Percentiles rank a stretch among this genome's conserved stretches.
phyloP scores from a whole-genome alignment of 805 yeast genomes.

The Candida patagonica region DNA sequence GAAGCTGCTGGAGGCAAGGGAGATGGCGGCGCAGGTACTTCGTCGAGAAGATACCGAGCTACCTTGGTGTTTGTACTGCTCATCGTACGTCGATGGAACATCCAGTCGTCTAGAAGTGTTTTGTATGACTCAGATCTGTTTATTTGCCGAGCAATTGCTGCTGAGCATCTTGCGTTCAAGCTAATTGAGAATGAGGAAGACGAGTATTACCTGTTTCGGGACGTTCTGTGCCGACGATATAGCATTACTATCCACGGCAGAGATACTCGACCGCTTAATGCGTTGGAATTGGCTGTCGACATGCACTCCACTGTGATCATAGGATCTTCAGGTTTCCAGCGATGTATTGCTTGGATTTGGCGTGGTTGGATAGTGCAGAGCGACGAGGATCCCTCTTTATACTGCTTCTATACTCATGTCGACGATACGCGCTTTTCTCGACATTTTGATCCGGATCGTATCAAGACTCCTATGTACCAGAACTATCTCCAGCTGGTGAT shows the following conservation, averaged over 20 bases:
- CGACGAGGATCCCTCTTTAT: conserved; percentile 57
- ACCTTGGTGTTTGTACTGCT: conserved; percentile 58
- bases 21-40: conserved; percentile 42
- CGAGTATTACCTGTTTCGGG: conserved; percentile 44
- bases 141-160: conserved; percentile 52
- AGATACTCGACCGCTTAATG: conserved; percentile 60
- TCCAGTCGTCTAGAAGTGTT: conserved; percentile 47
- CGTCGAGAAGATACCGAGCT: conserved; percentile 56
- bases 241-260: conserved; percentile 51
- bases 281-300: conserved; percentile 78
- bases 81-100: conserved; percentile 74
- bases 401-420: conserved; percentile 53
- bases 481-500: conserved; percentile 60
- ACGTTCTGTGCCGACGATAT: conserved; percentile 70
- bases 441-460: conserved; percentile 76
- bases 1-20: conserved; percentile 79
- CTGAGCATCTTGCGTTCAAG: conserved; percentile 61
- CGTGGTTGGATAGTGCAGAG: conserved; percentile 85
- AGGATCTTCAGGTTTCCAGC: conserved; percentile 72
- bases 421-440: conserved; percentile 42
- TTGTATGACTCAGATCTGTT: conserved; percentile 61
- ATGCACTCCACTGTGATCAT: conserved; percentile 71
- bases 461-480: conserved; percentile 80
- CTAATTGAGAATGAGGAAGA: conserved; percentile 52
- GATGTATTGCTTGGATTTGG: conserved; percentile 88